Evolutionary conservation across 257 asterid genomes (phyloP).

Genomic region (Cruciata laevipes): DNA sequence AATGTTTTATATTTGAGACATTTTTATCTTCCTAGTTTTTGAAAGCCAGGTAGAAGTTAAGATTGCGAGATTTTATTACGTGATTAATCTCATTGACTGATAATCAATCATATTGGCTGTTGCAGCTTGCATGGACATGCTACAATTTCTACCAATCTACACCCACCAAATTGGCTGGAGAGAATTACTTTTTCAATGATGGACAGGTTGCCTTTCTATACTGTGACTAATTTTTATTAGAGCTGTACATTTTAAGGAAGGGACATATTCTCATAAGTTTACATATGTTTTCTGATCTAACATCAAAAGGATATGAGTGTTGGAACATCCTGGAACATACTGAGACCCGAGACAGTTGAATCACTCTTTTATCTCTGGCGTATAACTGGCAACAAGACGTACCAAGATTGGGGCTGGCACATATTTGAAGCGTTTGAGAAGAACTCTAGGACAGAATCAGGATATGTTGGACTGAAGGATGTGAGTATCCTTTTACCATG

Average conservation of each 20-base stretch:
- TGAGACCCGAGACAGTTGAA: conserved; percentile 99
- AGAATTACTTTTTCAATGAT: conserved; percentile 74
- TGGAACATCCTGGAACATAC: conserved; percentile 98
- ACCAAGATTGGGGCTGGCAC: conserved; percentile 99
- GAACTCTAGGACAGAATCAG: conserved; percentile 81
- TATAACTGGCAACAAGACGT: conserved; percentile 93
- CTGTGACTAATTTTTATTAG: conserved; percentile 8
- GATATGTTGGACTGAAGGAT: conserved; percentile 97
- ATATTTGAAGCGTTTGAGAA: conserved; percentile 97
- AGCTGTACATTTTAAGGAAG: background rate
- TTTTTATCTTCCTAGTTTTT: conserved; percentile 8
- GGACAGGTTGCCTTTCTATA: conserved; percentile 52
- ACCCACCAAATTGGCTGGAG: conserved; percentile 98
- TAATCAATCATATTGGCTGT: background rate
- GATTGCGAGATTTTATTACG: background rate
- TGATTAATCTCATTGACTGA: background rate
- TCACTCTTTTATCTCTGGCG: conserved; percentile 99
- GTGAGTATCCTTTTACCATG: conserved; percentile 41
- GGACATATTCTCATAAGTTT: conserved; percentile 7
- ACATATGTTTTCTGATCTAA: background rate
- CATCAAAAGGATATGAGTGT: conserved; percentile 80
- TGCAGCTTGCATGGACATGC: conserved; percentile 99
- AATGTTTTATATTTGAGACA: background rate
- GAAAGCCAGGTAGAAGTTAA: background rate
- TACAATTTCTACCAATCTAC: conserved; percentile 96